Base-by-base conservation (phyloP, 192 early-diverging fungal species). In the Pilobolus umbonatus region DNA sequence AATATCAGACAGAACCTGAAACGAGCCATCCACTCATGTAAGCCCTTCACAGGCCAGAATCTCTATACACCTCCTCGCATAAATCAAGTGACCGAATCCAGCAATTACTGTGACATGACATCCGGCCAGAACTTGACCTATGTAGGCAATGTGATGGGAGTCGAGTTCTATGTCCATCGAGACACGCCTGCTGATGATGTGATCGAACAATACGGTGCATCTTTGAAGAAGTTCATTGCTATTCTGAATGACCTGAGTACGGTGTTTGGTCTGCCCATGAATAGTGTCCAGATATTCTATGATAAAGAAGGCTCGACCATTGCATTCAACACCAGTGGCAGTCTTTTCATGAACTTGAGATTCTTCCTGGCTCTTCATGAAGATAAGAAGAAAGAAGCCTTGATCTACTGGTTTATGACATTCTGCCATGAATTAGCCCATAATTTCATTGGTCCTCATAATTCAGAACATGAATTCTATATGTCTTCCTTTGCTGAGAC, bases 391-490 rank as follows among this genome's bases (percentile, higher is more conserved):
- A 71, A 65, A 3, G 75, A 76, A n/a, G 71, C 69, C 1, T 17
- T 75, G 59, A 75, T 84, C 45, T 91, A 91, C 66, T 93, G 93
- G 93, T 95, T 89, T 62, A 84, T 93, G 78, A 84, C 78, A 4
- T 69, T 79, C 39, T 87, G 86, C 49, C 93, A 95, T 69, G 93
- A 92, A 71, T 68, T 95, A 42, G 90, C 79, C 3, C 90, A 93
- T 61, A 85, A 89, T 59, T 88, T 87, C 73, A 76, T 83, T 3
- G 45, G 55, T 17, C 71, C 70, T 7, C 92, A 95, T 64, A 79
- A 87, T 61, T 73, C 80, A 24, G 57, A 82, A 48, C 90, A 92
- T 69, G 91, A 89, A 75, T 90, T 83, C 65, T 92, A 89, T 65
- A 83, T 92, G 60, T 81, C 78, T 9, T 85, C 85, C 0, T 95